Percentiles rank a stretch among this genome's conserved stretches.
Evolutionary conservation across 495 filamentous ascomycete species (phyloP).

Genomic region (Stereocaulon alpinum): DNA sequence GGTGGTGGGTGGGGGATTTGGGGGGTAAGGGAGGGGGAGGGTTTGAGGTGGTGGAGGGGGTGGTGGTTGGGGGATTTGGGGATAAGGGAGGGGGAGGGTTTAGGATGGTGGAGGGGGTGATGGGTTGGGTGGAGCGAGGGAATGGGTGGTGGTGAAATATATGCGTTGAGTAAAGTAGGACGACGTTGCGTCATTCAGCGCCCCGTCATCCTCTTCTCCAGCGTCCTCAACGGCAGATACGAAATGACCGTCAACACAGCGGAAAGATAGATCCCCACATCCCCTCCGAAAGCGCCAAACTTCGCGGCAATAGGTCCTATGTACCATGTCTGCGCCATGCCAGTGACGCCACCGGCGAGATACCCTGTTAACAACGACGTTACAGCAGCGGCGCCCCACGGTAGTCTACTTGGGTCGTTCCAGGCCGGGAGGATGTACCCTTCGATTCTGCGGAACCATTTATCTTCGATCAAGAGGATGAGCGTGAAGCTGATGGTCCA

Average conservation of each 20-base stretch:
- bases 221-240: constrained; percentile 30
- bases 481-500: constrained; percentile 48
- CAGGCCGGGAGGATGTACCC: constrained; percentile 42
- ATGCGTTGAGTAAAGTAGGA: no score
- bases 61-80: no score
- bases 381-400: constrained; percentile 38
- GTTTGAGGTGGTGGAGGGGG: no score
- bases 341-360: constrained; percentile 37
- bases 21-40: no score
- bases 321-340: constrained; percentile 44
- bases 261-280: constrained; percentile 46
- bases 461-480: constrained; percentile 51
- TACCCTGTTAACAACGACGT: constrained; percentile 34
- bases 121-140: no score
- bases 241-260: constrained; percentile 35
- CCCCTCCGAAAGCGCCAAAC: constrained; percentile 41
- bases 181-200: background rate
- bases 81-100: no score
- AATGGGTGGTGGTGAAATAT: no score
- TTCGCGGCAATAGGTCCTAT: constrained; percentile 39
- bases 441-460: constrained; percentile 42
- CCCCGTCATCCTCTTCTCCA: background rate
- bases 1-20: no score
- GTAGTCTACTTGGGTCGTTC: constrained; percentile 38
- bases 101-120: no score